phyloP scores from a whole-genome alignment of 345 rosid genomes.

The Eucalyptus pauciflora region DNA sequence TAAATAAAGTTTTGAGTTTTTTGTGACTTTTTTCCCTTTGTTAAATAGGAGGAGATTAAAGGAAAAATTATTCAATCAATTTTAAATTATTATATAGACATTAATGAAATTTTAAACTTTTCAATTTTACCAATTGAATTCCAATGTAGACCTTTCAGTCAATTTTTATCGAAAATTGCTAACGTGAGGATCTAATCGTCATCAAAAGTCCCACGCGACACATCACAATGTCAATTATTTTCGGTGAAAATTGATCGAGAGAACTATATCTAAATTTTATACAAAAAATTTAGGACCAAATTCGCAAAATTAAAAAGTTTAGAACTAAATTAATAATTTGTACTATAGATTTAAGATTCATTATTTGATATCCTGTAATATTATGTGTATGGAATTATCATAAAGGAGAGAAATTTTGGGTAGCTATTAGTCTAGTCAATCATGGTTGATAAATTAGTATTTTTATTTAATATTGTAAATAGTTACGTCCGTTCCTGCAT shows the following conservation, averaged over 20 bases:
- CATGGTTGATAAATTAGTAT: not conserved
- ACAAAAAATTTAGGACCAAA: accelerated
- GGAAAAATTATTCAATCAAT: not conserved
- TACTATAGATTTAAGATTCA: accelerated
- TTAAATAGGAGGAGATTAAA: not conserved
- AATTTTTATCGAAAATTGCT: not conserved
- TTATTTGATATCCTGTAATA: accelerated
- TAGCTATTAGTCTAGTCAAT: not conserved
- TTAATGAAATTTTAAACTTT: accelerated
- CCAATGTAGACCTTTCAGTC: accelerated
- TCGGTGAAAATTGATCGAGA: accelerated
- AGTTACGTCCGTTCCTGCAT: not conserved
- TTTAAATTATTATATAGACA: not conserved
- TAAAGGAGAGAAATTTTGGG: not conserved
- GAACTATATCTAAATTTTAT: not conserved
- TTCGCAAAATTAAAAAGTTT: accelerated
- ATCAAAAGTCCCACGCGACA: accelerated
- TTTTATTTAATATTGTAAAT: not conserved
- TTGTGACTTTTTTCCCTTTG: no score
- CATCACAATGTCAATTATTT: accelerated
- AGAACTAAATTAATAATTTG: accelerated
- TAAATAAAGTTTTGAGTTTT: no score
- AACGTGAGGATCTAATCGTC: accelerated
- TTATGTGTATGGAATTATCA: not conserved
- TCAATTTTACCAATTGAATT: not conserved